Base-by-base conservation (phyloP, 1,284 basidiomycete species). In the Microbotryum saponariae region DNA sequence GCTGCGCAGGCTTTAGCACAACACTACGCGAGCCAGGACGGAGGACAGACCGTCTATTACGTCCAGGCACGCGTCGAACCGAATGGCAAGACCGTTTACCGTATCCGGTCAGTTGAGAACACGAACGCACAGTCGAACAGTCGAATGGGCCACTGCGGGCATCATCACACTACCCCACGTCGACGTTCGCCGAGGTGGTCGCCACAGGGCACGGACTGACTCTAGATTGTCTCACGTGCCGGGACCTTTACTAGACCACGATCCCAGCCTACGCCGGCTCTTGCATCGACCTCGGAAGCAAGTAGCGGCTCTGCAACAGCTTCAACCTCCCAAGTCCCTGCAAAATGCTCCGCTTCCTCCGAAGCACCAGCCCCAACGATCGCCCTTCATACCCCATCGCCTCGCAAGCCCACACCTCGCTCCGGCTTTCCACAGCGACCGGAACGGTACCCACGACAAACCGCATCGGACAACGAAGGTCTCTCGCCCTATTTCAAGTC, bases 61-160 rank as follows among this genome's bases (percentile, higher is more conserved):
- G 59, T 68, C 10, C 58, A 60, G 23, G 49, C 51, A 8, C 49
- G 63, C 49, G 52, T 64, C 2, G 64, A 68, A 33, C 16, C 44
- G 27, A 55, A 57, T 2, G 68, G 65, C 23, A 67, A 62, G 61
- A 67, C 59, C 8, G 21, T 72, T 9, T 72, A 70, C 49, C 23
- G 68, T 14, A 68, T 72, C 51, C 57, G 64, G 71, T 70, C 16
- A 37, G 63, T 59, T 18, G 0, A 4, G 2, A 27, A 3, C 29
- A 12, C 31, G 37, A 42, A 42, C 12, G 14, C 12, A 42, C 37
- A 16, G 12, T 42, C n/a, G n/a, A n/a, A n/a, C n/a, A n/a, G n/a
- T n/a, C 37, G 16, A 42, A 42, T 18, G 16, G 12, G 37, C 37
- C 5, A 42, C 37, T 42, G 14, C 16, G 3, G 37, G 37, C 37